Percentiles rank a stretch among this genome's conserved stretches.
phyloP scores from a whole-genome alignment of 192 early-diverging fungal species.

The Dissophora ornata region DNA sequence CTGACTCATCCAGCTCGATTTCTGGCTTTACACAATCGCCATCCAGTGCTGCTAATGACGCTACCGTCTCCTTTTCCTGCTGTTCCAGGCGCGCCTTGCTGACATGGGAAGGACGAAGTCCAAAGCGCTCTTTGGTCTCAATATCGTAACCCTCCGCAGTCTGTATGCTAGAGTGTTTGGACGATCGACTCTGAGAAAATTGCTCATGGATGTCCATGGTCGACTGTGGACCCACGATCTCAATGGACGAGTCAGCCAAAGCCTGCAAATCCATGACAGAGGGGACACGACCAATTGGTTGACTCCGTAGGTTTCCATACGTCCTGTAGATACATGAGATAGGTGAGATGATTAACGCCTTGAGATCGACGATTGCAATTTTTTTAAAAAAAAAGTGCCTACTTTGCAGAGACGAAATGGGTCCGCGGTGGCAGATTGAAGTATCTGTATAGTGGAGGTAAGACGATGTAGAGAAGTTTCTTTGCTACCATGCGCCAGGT shows the following conservation, averaged over 20 bases:
- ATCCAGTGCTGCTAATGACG: conserved; percentile 11
- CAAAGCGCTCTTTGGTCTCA: conserved; percentile 38
- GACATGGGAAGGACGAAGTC: conserved; percentile 20
- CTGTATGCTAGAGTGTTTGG: conserved; percentile 14
- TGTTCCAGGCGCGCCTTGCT: conserved; percentile 14
- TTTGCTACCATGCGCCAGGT: conserved; percentile 64
- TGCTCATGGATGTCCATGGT: conserved; percentile 64
- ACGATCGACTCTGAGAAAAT: conserved; percentile 45
- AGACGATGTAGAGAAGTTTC: conserved; percentile 57
- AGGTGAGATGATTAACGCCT: background rate
- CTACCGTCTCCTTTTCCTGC: background rate
- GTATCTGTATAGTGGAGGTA: conserved; percentile 64
- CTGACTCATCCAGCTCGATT: conserved; percentile 33
- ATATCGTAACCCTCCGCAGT: conserved; percentile 4
- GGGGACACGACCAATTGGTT: conserved; percentile 48
- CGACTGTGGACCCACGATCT: conserved; percentile 64
- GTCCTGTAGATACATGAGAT: conserved; percentile 16
- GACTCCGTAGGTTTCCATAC: conserved; percentile 42
- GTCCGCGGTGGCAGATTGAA: conserved; percentile 63
- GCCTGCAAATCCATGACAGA: conserved; percentile 45
- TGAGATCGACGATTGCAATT: no score
- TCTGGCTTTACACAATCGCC: background rate
- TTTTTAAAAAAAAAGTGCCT: conserved; percentile 22
- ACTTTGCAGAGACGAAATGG: conserved; percentile 50
- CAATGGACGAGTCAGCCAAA: conserved; percentile 48